These are phyloP conservation scores for Aspergillus clavatus DNA, from an alignment of 2,329 filamentous ascomycete species.

Conservation along the genomic window DNA sequence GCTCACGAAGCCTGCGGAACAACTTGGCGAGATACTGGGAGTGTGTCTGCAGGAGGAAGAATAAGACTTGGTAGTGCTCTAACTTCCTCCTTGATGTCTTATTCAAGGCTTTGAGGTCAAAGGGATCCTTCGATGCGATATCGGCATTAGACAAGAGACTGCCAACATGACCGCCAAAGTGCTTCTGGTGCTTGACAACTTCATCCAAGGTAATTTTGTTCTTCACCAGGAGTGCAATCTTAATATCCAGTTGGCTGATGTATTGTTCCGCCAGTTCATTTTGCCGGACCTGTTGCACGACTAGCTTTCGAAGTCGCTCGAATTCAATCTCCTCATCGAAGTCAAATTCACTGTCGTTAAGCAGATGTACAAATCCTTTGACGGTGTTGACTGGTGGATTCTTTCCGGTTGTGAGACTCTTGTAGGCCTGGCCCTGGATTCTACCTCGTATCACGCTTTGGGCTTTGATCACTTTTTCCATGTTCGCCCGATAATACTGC, in stretches of 20 bases:
- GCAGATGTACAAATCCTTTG: constrained; percentile 94
- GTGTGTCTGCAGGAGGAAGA: constrained; percentile 95
- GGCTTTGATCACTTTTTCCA: constrained; percentile 98
- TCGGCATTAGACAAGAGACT: constrained; percentile 82
- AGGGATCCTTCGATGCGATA: constrained; percentile 83
- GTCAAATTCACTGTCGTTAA: constrained; percentile 98
- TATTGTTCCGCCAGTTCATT: constrained; percentile 98
- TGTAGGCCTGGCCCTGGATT: constrained; percentile 96
- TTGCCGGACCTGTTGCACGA: constrained; percentile 93
- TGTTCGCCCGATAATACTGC: constrained; percentile 87
- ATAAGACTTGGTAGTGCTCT: constrained; percentile 93
- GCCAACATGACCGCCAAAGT: constrained; percentile 85
- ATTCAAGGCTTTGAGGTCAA: constrained; percentile 94
- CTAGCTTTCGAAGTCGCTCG: constrained; percentile 87
- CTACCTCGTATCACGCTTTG: constrained; percentile 94
- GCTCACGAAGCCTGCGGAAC: constrained; percentile 77
- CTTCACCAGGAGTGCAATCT: constrained; percentile 95
- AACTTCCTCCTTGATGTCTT: constrained; percentile 94
- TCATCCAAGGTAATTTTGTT: constrained; percentile 99
- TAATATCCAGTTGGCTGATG: constrained; percentile 97
- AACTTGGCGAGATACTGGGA: constrained; percentile 87
- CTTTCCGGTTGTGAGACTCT: constrained; percentile 90
- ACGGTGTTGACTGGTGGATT: constrained; percentile 95
- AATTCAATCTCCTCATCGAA: constrained; percentile 99
- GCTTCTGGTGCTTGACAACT: constrained; percentile 93